Evolutionary conservation across 225 moss, liverwort and hornwort species (phyloP).

Genomic region (Straminergon stramineum): DNA sequence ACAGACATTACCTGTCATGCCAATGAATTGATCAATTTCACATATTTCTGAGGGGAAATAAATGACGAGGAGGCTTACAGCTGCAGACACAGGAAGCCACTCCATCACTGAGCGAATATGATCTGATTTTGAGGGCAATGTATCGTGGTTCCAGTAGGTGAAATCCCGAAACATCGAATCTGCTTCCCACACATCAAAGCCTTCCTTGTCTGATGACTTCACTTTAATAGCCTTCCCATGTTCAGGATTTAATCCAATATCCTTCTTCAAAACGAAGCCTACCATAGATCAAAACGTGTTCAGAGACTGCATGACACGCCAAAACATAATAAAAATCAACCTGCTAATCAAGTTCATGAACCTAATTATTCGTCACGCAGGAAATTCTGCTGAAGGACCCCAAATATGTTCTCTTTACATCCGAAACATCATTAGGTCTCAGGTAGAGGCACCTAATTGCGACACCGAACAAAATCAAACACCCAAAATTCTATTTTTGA

Average conservation of each 20-base stretch:
- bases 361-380: not conserved
- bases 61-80: conserved; percentile 12
- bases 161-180: conserved; percentile 25
- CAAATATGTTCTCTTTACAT: not conserved
- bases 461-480: too few relatives aligned
- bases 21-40: not conserved
- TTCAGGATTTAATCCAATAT: not conserved
- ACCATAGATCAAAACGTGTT: not conserved
- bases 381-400: not conserved
- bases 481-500: not conserved
- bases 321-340: not conserved
- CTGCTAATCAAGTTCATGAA: not conserved
- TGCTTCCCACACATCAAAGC: conserved; percentile 44
- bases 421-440: not conserved
- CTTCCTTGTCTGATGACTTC: conserved; percentile 5
- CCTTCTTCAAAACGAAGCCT: conserved; percentile 49
- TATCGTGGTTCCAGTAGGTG: conserved; percentile 59
- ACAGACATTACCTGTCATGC: not conserved
- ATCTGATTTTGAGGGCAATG: conserved; percentile 43
- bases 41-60: not conserved
- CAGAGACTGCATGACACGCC: not conserved
- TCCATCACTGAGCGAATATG: conserved; percentile 39
- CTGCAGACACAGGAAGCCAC: conserved; percentile 49
- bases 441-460: not conserved
- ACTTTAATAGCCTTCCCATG: not conserved